phyloP scores from a whole-genome alignment of 129 eudicot species.

The Pittosporum tobira region DNA sequence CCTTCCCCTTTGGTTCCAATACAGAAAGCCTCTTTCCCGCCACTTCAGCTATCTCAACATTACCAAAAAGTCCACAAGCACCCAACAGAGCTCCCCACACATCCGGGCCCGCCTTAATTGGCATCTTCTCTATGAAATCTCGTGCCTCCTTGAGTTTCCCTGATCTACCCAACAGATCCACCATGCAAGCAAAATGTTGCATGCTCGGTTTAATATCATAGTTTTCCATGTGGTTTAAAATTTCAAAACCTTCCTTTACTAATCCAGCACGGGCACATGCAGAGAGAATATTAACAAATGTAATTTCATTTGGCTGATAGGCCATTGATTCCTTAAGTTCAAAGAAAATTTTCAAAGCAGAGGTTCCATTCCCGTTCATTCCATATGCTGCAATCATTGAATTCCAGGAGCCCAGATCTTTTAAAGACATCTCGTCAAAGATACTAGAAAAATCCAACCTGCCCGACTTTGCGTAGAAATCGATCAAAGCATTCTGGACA shows the following conservation, averaged over 20 bases:
- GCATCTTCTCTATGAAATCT: constrained; percentile 34
- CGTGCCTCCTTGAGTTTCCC: constrained; percentile 39
- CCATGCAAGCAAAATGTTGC: constrained; percentile 46
- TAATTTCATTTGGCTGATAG: constrained; percentile 29
- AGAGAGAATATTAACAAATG: constrained; percentile 29
- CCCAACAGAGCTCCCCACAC: constrained; percentile 48
- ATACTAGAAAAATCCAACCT: constrained; percentile 30
- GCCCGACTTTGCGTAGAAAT: constrained; percentile 56
- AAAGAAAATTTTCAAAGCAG: constrained; percentile 18
- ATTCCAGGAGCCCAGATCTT: constrained; percentile 44
- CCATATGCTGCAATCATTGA: constrained; percentile 49
- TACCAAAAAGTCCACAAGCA: constrained; percentile 26
- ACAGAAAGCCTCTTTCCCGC: constrained; percentile 29
- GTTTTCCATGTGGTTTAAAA: constrained; percentile 26
- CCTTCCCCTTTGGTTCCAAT: constrained; percentile 20
- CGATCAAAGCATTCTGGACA: constrained; percentile 35
- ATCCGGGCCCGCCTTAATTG: constrained; percentile 22
- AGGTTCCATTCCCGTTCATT: constrained; percentile 33
- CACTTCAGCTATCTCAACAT: constrained; percentile 36
- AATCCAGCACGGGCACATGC: constrained; percentile 39
- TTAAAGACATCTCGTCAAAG: constrained; percentile 36
- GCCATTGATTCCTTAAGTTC: constrained; percentile 10
- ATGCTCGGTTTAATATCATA: constrained; percentile 24
- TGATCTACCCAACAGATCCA: constrained; percentile 33
- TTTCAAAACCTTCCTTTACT: constrained; percentile 32